Percentiles rank a stretch among this genome's conserved stretches.
Evolutionary conservation across 768 basidiomycete species (phyloP).

Genomic region (Collybia nuda): DNA sequence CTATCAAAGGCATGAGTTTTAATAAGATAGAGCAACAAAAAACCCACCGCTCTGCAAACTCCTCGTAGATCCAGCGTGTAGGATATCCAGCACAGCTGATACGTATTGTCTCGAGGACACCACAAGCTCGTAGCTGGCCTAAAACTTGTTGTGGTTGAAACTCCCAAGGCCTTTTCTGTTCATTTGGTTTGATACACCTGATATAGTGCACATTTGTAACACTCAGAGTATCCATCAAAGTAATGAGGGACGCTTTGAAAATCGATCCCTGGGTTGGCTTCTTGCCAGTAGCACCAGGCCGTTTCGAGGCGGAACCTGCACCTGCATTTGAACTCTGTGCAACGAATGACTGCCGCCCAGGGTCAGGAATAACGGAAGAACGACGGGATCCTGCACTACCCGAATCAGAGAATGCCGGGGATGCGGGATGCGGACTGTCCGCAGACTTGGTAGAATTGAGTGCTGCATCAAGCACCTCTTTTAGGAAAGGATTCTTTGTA

Average conservation of each 20-base stretch:
- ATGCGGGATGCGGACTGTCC: slow-evolving; percentile 69
- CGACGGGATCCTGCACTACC: slow-evolving; percentile 77
- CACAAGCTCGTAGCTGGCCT: slow-evolving; percentile 93
- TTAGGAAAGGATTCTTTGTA: slow-evolving; percentile 91
- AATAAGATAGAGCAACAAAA: not conserved
- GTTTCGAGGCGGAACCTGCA: slow-evolving; percentile 43
- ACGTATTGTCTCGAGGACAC: slow-evolving; percentile 97
- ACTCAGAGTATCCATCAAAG: slow-evolving; percentile 95
- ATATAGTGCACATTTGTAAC: slow-evolving; percentile 99
- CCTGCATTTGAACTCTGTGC: slow-evolving; percentile 38
- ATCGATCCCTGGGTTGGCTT: slow-evolving; percentile 99
- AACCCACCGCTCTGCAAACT: slow-evolving; percentile 90
- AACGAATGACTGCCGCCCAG: slow-evolving; percentile 75
- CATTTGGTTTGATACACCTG: slow-evolving; percentile 99
- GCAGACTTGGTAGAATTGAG: slow-evolving; percentile 67
- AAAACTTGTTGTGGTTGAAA: slow-evolving; percentile 95
- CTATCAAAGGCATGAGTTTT: slow-evolving; percentile 38
- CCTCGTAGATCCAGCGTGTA: slow-evolving; percentile 96
- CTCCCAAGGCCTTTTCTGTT: slow-evolving; percentile 95
- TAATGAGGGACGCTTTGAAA: slow-evolving; percentile 93
- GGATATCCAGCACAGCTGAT: slow-evolving; percentile 99
- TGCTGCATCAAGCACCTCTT: slow-evolving; percentile 91
- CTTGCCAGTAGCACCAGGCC: slow-evolving; percentile 64
- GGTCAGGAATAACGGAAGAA: slow-evolving; percentile 85
- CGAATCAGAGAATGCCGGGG: slow-evolving; percentile 78